phyloP scores from a whole-genome alignment of 176 grass and related monocot species.

The Raddia distichophylla region DNA sequence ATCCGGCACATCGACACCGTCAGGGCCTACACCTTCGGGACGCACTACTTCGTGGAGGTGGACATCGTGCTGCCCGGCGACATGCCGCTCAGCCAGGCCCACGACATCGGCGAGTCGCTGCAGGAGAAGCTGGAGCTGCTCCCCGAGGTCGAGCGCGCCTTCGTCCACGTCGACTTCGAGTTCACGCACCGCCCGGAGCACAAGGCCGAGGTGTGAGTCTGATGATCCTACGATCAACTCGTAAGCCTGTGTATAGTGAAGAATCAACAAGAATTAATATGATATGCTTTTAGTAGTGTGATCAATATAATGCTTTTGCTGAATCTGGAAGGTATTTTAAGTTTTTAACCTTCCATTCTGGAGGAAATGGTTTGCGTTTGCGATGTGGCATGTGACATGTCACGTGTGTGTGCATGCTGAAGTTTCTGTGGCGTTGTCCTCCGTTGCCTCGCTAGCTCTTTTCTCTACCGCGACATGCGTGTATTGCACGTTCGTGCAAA shows the following conservation, averaged over 20 bases:
- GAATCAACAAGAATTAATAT: background rate
- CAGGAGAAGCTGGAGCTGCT: slow-evolving; percentile 90
- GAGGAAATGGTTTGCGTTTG: background rate
- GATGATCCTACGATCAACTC: background rate
- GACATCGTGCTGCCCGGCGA: slow-evolving; percentile 72
- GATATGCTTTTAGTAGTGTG: too few species aligned
- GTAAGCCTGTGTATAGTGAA: background rate
- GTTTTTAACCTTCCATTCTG: background rate
- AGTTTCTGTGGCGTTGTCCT: background rate
- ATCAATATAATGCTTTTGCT: background rate
- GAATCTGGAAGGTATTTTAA: background rate
- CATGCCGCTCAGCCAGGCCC: slow-evolving; percentile 72
- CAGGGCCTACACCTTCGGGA: slow-evolving; percentile 77
- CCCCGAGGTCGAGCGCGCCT: slow-evolving; percentile 77
- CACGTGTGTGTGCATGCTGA: background rate
- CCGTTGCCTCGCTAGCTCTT: background rate
- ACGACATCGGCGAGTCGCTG: slow-evolving; percentile 80
- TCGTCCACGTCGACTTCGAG: slow-evolving; percentile 90
- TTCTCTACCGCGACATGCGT: background rate
- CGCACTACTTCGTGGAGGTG: slow-evolving; percentile 88
- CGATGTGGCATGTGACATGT: background rate
- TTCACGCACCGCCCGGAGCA: slow-evolving; percentile 69
- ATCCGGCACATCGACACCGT: slow-evolving; percentile 86
- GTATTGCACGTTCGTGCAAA: background rate
- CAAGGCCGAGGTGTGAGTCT: slow-evolving; percentile 51